A percentile compares a stretch with the other conserved stretches of the same genome.
Evolutionary conservation across 495 filamentous ascomycete genomes (phyloP).

Genomic region (Tuber melanosporum): DNA sequence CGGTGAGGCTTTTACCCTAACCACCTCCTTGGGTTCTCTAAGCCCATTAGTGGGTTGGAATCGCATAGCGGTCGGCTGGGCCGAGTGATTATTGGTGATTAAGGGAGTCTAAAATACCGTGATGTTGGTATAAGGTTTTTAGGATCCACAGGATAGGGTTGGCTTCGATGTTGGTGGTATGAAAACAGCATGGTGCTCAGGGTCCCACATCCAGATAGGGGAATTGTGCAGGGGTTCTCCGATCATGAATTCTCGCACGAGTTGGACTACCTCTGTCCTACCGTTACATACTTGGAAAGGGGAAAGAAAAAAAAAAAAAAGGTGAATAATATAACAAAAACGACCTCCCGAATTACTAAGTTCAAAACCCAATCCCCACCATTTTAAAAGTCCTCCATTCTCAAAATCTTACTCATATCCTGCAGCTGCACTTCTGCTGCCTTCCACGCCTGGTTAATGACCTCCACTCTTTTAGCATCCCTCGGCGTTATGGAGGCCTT

Average conservation of each 20-base stretch:
- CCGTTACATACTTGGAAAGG: neutral
- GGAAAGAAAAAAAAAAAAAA: neutral
- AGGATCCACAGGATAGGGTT: neutral
- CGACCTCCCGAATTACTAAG: neutral
- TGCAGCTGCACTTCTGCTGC: neutral
- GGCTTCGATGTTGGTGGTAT: neutral
- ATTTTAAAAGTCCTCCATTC: neutral
- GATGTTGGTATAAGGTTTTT: neutral
- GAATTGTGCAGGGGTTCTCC: neutral
- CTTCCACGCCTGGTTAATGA: neutral
- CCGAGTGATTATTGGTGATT: neutral
- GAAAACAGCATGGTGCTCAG: neutral
- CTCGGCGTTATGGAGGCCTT: neutral
- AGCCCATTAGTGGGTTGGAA: neutral
- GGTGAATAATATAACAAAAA: neutral
- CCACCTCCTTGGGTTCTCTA: neutral
- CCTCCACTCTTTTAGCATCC: neutral
- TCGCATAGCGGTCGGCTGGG: neutral
- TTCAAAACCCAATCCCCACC: neutral
- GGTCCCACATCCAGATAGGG: neutral
- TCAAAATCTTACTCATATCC: constrained; percentile 2
- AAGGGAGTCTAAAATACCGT: too few species aligned
- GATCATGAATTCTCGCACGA: neutral
- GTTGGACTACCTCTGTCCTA: neutral
- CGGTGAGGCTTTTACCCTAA: neutral